Evolutionary conservation across 345 rosid species (phyloP).

Genomic region (Sonneratia alba): DNA sequence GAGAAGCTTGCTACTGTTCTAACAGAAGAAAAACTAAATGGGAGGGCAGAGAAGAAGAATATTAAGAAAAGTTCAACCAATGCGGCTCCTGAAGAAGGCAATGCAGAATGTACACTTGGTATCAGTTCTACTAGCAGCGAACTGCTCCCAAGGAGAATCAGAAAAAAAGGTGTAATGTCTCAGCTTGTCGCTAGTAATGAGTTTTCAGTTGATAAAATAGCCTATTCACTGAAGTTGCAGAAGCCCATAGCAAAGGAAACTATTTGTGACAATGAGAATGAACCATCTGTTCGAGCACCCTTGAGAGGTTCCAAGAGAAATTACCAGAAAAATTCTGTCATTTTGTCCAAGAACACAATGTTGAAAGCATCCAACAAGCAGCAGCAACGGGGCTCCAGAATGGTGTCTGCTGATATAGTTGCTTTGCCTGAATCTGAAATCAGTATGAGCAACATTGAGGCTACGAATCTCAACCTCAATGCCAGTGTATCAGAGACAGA

Average conservation of each 20-base stretch:
- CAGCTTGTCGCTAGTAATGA: neutral
- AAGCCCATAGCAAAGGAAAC: neutral
- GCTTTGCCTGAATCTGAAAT: neutral
- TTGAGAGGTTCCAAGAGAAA: conserved; percentile 13
- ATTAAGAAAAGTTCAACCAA: conserved; percentile 11
- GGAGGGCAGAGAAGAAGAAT: conserved; percentile 1
- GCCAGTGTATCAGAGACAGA: neutral
- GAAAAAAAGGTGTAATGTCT: conserved; percentile 16
- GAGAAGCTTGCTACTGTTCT: neutral
- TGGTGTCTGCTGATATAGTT: neutral
- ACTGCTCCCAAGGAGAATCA: conserved; percentile 18
- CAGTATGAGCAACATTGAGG: neutral
- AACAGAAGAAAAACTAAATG: neutral
- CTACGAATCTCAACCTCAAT: neutral
- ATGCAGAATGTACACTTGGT: conserved; percentile 9
- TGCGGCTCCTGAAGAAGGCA: conserved; percentile 3
- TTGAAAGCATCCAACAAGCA: conserved; percentile 10
- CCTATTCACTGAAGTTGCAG: neutral
- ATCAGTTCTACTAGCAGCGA: conserved; percentile 13
- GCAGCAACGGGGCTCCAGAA: conserved; percentile 1
- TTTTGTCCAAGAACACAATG: conserved; percentile 5
- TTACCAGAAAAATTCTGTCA: conserved; percentile 1
- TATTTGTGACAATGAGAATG: conserved; percentile 4
- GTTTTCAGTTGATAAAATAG: conserved; percentile 4
- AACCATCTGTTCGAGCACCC: conserved; percentile 10